Evolutionary conservation across 2,329 filamentous ascomycete species (phyloP), one percentile per base, ranked within the genome.

Genomic region (Talaromyces sp.): DNA sequence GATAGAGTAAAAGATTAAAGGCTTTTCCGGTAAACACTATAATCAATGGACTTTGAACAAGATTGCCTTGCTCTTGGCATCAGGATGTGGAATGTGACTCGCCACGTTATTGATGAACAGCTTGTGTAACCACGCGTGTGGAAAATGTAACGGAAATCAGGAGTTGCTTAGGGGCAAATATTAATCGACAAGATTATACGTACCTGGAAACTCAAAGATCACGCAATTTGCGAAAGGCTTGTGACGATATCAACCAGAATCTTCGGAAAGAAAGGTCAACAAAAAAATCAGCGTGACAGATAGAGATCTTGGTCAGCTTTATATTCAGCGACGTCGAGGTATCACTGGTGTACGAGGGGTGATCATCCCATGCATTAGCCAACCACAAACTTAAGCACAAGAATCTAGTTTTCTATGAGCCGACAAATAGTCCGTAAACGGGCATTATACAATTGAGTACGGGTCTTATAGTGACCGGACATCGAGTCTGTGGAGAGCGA

Each of bases 31-130:
- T 18, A n/a, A 33, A 21, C 18, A 18, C 48, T 52, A n/a, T 33
- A 9, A 52, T 9, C 16, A 52, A 28, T 54, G 31, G n/a, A 23
- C 28, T 21, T 35, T 54, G n/a, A 33, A 16, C n/a, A 11, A 54
- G 31, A 54, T 54, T n/a, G 11, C 18, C 25, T 28, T 59, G 39
- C 40, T 25, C 57, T 39, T 59, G 57, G 58, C 58, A 39, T 39
- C 58, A 25, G 18, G 21, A 37, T 35, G n/a, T 60, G 44, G 44
- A 60, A 60, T 60, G 42, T 50, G 31, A 60, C 44, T 50, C 9
- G 23, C 58, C 58, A 60, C 58, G 58, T 60, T 60, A 14, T 60
- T 50, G 44, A 48, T n/a, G 33, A 50, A 60, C 18, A 16, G 23
- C 21, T 40, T 48, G 58, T 40, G 33, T 37, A 31, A 60, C 42